These are phyloP conservation scores for Yarrowia sp. DNA, from an alignment of 805 yeast species.

Conservation along the genomic window DNA sequence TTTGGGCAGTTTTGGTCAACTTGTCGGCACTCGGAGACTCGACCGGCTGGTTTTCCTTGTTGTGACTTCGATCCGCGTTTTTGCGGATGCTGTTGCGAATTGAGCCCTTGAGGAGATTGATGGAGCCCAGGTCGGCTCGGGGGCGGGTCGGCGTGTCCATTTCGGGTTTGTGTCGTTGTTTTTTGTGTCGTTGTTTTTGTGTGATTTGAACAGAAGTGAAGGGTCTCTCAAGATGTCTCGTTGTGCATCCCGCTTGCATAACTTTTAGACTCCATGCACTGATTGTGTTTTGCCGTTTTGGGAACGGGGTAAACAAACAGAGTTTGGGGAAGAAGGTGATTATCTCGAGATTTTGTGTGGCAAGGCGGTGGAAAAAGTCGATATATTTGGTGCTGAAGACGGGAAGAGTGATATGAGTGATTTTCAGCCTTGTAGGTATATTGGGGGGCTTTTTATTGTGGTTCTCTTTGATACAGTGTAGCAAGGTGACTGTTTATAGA, in stretches of 20 bases:
- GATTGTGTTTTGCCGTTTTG: slow-evolving; percentile 24
- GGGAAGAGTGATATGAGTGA: too few relatives aligned
- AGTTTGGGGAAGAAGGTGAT: background rate
- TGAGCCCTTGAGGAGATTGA: slow-evolving; percentile 78
- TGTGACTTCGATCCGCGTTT: slow-evolving; percentile 1
- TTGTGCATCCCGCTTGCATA: background rate
- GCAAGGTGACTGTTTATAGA: background rate
- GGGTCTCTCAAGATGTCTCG: background rate
- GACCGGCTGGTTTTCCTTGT: slow-evolving; percentile 21
- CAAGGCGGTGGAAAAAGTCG: background rate
- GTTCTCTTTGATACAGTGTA: background rate
- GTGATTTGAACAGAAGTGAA: background rate
- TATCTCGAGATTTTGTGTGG: too few relatives aligned
- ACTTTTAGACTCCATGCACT: background rate
- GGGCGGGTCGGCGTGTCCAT: slow-evolving; percentile 45
- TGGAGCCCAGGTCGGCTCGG: slow-evolving; percentile 74
- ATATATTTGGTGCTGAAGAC: too few relatives aligned
- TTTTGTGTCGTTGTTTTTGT: background rate
- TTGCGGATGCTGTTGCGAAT: slow-evolving; percentile 18
- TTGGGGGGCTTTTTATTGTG: too few relatives aligned
- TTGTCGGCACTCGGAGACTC: background rate
- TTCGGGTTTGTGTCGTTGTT: too few relatives aligned
- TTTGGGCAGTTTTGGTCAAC: background rate
- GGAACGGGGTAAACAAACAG: slow-evolving; percentile 29
- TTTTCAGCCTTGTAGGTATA: too few relatives aligned